These are phyloP conservation scores for Trametes villosa DNA, from an alignment of 768 basidiomycete species.

Conservation along the genomic window DNA sequence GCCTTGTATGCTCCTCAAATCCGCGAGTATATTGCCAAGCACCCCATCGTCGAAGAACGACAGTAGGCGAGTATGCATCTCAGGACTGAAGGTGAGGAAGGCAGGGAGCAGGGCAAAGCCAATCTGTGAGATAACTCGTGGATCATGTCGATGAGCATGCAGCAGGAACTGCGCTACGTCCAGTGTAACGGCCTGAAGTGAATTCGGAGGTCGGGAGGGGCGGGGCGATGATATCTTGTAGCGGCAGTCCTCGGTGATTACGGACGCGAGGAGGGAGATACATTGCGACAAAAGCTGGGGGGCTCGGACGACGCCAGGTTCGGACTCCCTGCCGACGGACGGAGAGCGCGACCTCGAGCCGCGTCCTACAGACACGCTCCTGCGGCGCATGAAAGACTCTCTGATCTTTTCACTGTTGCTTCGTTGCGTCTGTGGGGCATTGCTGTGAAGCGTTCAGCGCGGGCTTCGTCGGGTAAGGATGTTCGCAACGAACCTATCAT, in stretches of 20 bases:
- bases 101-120: slow-evolving; percentile 76
- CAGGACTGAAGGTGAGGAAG: slow-evolving; percentile 65
- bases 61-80: slow-evolving; percentile 67
- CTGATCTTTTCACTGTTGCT: slow-evolving; percentile 20
- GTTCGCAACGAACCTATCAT: slow-evolving; percentile 47
- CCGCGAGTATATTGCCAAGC: slow-evolving; percentile 56
- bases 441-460: not conserved
- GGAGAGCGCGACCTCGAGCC: slow-evolving; percentile 48
- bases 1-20: slow-evolving; percentile 41
- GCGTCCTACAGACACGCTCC: slow-evolving; percentile 13
- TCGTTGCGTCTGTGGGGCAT: slow-evolving; percentile 11
- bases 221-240: slow-evolving; percentile 62
- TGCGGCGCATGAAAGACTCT: slow-evolving; percentile 20
- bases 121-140: slow-evolving; percentile 58
- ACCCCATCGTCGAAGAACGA: slow-evolving; percentile 70
- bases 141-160: slow-evolving; percentile 54
- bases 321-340: slow-evolving; percentile 38
- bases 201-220: slow-evolving; percentile 70
- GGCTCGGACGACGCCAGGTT: slow-evolving; percentile 40
- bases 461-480: not conserved
- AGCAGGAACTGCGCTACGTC: slow-evolving; percentile 74
- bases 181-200: slow-evolving; percentile 71
- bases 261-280: slow-evolving; percentile 61
- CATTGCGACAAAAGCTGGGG: slow-evolving; percentile 63
- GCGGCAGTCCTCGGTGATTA: slow-evolving; percentile 75